Conservation (phyloP, 2,329 filamentous ascomycete species). For the Aspergillus sp. region DNA sequence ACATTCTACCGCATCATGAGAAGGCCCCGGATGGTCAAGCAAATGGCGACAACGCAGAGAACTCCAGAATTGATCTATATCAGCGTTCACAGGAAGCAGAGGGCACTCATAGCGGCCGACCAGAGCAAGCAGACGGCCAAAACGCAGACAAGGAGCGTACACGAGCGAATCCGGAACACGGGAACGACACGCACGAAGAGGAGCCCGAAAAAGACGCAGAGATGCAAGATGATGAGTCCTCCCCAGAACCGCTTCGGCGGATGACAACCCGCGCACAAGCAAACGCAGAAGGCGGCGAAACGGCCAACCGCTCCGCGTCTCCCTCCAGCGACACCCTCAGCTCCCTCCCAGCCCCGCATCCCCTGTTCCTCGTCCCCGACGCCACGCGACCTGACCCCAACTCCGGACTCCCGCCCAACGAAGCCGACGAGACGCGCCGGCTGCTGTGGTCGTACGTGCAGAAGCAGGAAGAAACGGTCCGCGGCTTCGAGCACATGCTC, state of each 20-base stretch:
- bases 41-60: conserved; percentile 7
- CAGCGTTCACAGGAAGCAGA: conserved; percentile 4
- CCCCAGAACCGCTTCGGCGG: conserved; percentile 33
- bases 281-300: conserved; percentile 23
- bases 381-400: conserved; percentile 44
- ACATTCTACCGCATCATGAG: conserved; percentile 24
- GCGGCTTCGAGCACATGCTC: conserved; percentile 47
- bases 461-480: conserved; percentile 56
- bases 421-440: conserved; percentile 55
- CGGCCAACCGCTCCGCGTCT: conserved; percentile 12
- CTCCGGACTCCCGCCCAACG: conserved; percentile 47
- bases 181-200: conserved; percentile 11
- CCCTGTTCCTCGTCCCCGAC: conserved; percentile 48
- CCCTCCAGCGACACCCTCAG: conserved; percentile 21
- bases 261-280: conserved; percentile 40
- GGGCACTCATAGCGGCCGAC: conserved; percentile 7
- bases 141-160: conserved; percentile 2
- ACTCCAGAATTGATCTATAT: conserved; percentile 3
- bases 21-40: conserved; percentile 7
- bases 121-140: conserved; percentile 8
- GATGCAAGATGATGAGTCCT: conserved; percentile 26
- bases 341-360: conserved; percentile 39
- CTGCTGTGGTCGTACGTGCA: conserved; percentile 54
- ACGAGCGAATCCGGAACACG: conserved; percentile 1
- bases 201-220: conserved; percentile 21